Evolutionary conservation across 148 eudicot genomes (phyloP).

Genomic region (Oxyria digyna): DNA sequence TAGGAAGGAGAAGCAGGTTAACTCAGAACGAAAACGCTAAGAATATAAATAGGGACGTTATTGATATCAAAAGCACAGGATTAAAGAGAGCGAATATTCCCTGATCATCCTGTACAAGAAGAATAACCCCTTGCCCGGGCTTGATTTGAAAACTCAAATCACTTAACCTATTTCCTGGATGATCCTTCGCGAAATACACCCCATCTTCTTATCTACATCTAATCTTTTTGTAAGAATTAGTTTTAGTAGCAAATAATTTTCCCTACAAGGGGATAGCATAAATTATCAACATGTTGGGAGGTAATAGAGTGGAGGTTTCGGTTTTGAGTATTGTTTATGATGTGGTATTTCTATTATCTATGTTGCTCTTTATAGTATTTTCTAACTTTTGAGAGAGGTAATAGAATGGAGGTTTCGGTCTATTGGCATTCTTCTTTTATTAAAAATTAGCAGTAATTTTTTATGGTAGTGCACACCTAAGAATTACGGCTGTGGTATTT

Average conservation of each 20-base stretch:
- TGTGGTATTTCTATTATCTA: neutral
- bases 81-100: neutral
- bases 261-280: neutral
- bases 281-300: neutral
- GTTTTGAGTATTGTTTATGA: neutral
- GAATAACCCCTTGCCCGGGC: neutral
- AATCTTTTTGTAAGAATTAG: neutral
- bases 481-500: conserved; percentile 9
- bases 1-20: neutral
- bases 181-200: neutral
- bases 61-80: neutral
- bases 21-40: neutral
- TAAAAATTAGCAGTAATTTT: neutral
- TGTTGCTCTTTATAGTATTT: neutral
- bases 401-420: neutral
- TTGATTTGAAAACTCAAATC: neutral
- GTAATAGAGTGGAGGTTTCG: too few relatives aligned
- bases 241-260: neutral
- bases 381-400: neutral
- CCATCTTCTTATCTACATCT: neutral
- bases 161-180: neutral
- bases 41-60: neutral
- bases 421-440: neutral
- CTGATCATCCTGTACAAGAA: neutral
- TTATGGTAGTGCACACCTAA: neutral